Evolutionary conservation across 2,329 filamentous ascomycete genomes (phyloP), one percentile per base, ranked within the genome.

Genomic region (Aspergillus sp.): DNA sequence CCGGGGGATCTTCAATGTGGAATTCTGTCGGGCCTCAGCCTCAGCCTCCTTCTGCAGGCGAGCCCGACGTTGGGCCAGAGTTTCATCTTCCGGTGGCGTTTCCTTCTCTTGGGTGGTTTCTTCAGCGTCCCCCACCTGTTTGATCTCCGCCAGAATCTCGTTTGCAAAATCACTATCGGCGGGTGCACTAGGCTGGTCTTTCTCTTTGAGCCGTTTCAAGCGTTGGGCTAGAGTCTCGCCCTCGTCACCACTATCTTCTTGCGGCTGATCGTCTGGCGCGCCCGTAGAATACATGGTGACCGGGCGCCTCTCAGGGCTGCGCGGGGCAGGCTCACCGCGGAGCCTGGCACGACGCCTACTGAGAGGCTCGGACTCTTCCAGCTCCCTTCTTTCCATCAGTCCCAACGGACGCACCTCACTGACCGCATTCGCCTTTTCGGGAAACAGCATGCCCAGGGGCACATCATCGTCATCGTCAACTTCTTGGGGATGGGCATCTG

Each of bases 341-440:
- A 97, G 82, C 58, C 93, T 84, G 42, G 89, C 90, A 51, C 91
- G 87, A 2, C 93, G 88, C 41, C 84, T 84, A 68, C 90, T 92
- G 19, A 97, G 81, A 0, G 95, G 93, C 73, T 98, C 95, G 58
- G 92, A 95, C 70, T 99, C 95, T 73, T 99, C 95, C 65, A 95
- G 79, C 61, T 96, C 89, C 50, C 91, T 87, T 68, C 86, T 87
- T 71, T 96, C 79, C 70, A 82, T 76, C 8, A 82, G 70, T n/a
- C 80, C 80, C 27, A 81, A 57, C 1, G 80, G 79, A 30, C 77
- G 71, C 48, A 71, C 68, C 4, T 77, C 73, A n/a, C 74, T 71
- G 8, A 68, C 60, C 2, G 54, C 61, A 8, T 64, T 65, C 15
- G 71, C 69, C 57, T 78, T 77, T 11, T 77, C 75, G 1, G 89